Percentiles rank a stretch among this genome's conserved stretches.
Evolutionary conservation across 1,139 yeast species (phyloP).

Genomic region (Magnusiomyces sp.): DNA sequence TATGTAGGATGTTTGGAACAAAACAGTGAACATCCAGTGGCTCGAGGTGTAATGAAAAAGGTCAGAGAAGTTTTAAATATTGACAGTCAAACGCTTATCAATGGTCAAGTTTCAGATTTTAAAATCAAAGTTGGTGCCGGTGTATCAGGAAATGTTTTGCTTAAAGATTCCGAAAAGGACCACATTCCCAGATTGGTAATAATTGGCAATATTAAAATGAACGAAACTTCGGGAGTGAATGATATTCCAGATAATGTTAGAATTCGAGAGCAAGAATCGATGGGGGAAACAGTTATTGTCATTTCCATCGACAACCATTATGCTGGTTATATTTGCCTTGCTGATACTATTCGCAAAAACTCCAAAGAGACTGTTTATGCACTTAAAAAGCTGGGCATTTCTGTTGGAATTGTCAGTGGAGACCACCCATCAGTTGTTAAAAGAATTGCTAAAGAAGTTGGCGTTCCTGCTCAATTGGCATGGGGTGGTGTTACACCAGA

Average conservation of each 20-base stretch:
- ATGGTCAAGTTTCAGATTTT: slow-evolving; percentile 32
- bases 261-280: slow-evolving; percentile 11
- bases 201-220: slow-evolving; percentile 51
- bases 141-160: slow-evolving; percentile 41
- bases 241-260: slow-evolving; percentile 18
- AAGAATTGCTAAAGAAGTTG: slow-evolving; percentile 57
- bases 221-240: slow-evolving; percentile 27
- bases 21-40: slow-evolving; percentile 84
- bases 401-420: slow-evolving; percentile 89
- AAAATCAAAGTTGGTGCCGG: slow-evolving; percentile 66
- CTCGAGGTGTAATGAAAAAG: slow-evolving; percentile 49
- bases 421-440: slow-evolving; percentile 61
- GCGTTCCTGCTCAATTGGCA: slow-evolving; percentile 55
- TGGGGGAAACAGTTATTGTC: slow-evolving; percentile 30
- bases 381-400: slow-evolving; percentile 46
- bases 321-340: slow-evolving; percentile 56
- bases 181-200: slow-evolving; percentile 31
- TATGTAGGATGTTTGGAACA: slow-evolving; percentile 56
- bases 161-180: slow-evolving; percentile 15
- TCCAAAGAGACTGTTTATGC: slow-evolving; percentile 53
- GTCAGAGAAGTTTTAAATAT: slow-evolving; percentile 23
- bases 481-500: slow-evolving; percentile 74
- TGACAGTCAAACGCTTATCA: slow-evolving; percentile 11
- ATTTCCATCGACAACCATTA: slow-evolving; percentile 47
- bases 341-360: slow-evolving; percentile 63